Percentiles rank a stretch among this genome's conserved stretches.
Evolutionary conservation across 2,329 filamentous ascomycete species (phyloP).

Genomic region (Diaporthe sp.): DNA sequence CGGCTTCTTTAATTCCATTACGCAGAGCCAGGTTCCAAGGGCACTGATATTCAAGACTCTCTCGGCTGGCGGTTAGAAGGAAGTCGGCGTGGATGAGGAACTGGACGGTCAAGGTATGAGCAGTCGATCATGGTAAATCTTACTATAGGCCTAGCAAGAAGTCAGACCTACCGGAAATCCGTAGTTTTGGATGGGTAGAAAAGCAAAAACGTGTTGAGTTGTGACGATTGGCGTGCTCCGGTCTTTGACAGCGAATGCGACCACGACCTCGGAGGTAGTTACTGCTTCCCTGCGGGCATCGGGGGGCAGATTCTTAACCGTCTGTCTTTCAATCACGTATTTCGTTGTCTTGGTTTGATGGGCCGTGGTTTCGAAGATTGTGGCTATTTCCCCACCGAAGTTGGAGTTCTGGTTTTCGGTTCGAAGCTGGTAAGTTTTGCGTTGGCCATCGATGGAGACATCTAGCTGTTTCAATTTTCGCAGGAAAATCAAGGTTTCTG

Average conservation of each 20-base stretch:
- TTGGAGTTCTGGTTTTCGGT: background rate
- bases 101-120: conserved; percentile 43
- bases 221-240: conserved; percentile 50
- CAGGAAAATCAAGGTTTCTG: background rate
- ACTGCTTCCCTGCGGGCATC: conserved; percentile 32
- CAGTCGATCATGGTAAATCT: background rate
- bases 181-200: conserved; percentile 56
- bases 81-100: conserved; percentile 66
- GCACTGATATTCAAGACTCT: conserved; percentile 50
- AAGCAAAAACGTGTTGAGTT: conserved; percentile 58
- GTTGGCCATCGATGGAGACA: background rate
- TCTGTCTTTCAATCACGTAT: background rate
- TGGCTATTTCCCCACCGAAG: background rate
- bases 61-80: conserved; percentile 57
- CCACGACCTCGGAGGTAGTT: conserved; percentile 50
- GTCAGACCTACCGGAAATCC: conserved; percentile 48
- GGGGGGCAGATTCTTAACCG: background rate
- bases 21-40: background rate
- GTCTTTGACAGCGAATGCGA: conserved; percentile 59
- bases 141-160: background rate
- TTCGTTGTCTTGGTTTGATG: background rate
- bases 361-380: conserved; percentile 25
- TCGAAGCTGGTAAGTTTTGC: background rate
- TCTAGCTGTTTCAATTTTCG: background rate
- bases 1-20: background rate